Conservation (phyloP, 2,329 filamentous ascomycete genomes). For the Dendrostoma leiphaemia region DNA sequence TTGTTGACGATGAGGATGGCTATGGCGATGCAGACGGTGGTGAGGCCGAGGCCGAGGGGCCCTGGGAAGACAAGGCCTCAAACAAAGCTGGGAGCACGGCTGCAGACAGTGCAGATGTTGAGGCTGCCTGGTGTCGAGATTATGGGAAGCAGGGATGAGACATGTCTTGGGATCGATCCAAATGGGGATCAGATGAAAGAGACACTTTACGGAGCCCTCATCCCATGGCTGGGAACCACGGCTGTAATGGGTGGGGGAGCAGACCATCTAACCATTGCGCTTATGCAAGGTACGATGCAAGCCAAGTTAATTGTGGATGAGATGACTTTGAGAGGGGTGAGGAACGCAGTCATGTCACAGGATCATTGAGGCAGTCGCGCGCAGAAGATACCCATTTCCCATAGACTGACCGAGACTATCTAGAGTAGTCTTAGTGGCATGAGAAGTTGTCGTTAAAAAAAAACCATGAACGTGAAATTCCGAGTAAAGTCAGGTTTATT, state of each 20-base stretch:
- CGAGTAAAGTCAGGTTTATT: slow-evolving; percentile 47
- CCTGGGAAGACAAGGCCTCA: no score
- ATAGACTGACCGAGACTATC: slow-evolving; percentile 45
- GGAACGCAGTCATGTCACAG: not conserved
- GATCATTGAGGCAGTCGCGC: not conserved
- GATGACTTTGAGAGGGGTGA: not conserved
- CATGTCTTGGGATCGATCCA: not conserved
- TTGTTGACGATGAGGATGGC: slow-evolving; percentile 40
- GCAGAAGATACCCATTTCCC: slow-evolving; percentile 18
- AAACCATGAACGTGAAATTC: slow-evolving; percentile 9
- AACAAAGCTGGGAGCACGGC: not conserved
- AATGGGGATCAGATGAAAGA: not conserved
- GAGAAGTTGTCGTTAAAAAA: slow-evolving; percentile 11
- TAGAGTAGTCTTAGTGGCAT: slow-evolving; percentile 16
- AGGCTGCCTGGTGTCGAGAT: not conserved
- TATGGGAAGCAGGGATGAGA: not conserved
- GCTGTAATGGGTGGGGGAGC: not conserved
- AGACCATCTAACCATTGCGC: not conserved
- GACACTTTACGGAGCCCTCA: not conserved
- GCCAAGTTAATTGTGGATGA: not conserved
- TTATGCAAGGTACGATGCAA: not conserved
- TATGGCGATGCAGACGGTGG: slow-evolving; percentile 1
- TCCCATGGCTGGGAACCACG: not conserved
- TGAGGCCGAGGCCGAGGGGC: slow-evolving; percentile 1
- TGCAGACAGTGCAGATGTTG: not conserved